These are phyloP conservation scores for Herpetomonas tarakana DNA, from an alignment of 208 protist genomes.

Conservation along the genomic window DNA sequence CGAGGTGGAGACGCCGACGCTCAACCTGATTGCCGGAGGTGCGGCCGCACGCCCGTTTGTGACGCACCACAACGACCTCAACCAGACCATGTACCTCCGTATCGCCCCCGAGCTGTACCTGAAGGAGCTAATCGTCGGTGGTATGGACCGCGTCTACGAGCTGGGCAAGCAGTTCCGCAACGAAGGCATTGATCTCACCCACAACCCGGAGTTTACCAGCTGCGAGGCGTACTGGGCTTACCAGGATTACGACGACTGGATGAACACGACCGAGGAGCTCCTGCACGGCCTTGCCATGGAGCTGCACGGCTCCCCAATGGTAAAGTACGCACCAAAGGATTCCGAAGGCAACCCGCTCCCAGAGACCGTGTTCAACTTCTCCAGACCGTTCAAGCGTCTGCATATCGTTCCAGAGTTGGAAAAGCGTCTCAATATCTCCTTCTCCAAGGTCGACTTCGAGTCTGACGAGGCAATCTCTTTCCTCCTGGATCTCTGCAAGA, in stretches of 20 bases:
- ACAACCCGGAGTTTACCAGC: slow-evolving; percentile 99
- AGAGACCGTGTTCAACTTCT: slow-evolving; percentile 98
- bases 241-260: slow-evolving; percentile 99
- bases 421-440: slow-evolving; percentile 87
- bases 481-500: slow-evolving; percentile 86
- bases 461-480: slow-evolving; percentile 75
- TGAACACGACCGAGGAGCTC: slow-evolving; percentile 97
- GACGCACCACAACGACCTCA: slow-evolving; percentile 99
- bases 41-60: slow-evolving; percentile 99
- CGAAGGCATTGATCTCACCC: slow-evolving; percentile 97
- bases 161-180: slow-evolving; percentile 99
- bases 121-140: slow-evolving; percentile 99
- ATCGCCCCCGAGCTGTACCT: slow-evolving; percentile 99
- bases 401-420: slow-evolving; percentile 96
- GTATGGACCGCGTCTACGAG: slow-evolving; percentile 99
- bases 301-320: slow-evolving; percentile 91
- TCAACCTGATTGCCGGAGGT: slow-evolving; percentile 99
- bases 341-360: slow-evolving; percentile 73
- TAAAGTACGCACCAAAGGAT: slow-evolving; percentile 94
- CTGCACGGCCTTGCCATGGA: slow-evolving; percentile 93
- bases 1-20: slow-evolving; percentile 99
- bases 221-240: slow-evolving; percentile 99
- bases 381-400: slow-evolving; percentile 97
- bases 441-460: slow-evolving; percentile 74
- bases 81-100: slow-evolving; percentile 97